Base-by-base conservation (phyloP, 192 early-diverging fungal species). In the Cladochytrium replicatum region DNA sequence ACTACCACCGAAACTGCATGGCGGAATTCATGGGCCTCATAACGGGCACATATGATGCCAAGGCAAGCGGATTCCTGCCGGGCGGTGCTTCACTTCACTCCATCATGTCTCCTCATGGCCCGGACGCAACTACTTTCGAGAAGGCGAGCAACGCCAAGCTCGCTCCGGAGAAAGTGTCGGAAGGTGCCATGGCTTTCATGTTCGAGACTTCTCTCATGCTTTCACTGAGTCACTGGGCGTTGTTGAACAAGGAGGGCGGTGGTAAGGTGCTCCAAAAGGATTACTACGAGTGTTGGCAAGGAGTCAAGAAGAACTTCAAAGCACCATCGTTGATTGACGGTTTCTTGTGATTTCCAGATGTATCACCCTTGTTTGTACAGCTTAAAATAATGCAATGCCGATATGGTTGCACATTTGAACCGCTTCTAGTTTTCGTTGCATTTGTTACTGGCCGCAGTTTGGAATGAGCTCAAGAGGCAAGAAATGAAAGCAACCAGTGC, bases 1-100 rank as follows among this genome's bases (percentile, higher is more conserved):
- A 88, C 63, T 95, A 87, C 69, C 94, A 97, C 67, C 87, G 94
- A 41, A 97, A 97, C 74, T 90, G 72, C 66, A 93, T 93, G 90
- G 82, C 87, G 47, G 94, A 97, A 70, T 97, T 94, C 69, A 93
- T 97, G 91, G 94, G 94, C 13, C 68, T 97, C 41, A 94, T 97
- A 52, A 63, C 64, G 19, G 94, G 94, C 41, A 72, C 72, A 7
- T 97, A 97, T 58, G 94, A 97, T 65, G 94, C 85, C 50, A 97
- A 97, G 56, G 77, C 79, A 32, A 85, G 80, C 32, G 89, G 87
- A 11, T 95, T 97, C 55, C 58, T 85, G 42, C 91, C 94, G 15
- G 94, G 94, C 25, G 94, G 94, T 39, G 91, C 83, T 31, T 85
- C 83, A 17, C 47, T 76, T 6, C 74, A 76, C 59, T 77, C 74